Conservation (phyloP, 345 rosid species). For the Excoecaria agallocha region DNA sequence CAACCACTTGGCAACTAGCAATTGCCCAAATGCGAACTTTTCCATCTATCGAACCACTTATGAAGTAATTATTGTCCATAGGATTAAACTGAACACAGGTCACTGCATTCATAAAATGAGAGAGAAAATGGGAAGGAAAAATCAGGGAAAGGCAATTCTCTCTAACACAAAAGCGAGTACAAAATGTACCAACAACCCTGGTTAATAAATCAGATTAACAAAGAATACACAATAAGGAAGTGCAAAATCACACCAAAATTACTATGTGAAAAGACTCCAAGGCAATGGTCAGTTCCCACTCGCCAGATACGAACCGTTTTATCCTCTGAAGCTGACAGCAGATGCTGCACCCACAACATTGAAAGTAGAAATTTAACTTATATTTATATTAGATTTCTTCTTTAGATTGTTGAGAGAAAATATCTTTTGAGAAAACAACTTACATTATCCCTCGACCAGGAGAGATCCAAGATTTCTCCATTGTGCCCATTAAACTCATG, state of each 20-base stretch:
- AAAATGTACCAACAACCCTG: background rate
- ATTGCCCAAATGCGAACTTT: conserved; percentile 79
- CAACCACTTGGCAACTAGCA: conserved; percentile 46
- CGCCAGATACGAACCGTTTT: conserved; percentile 30
- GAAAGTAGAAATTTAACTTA: conserved; percentile 1
- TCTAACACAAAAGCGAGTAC: background rate
- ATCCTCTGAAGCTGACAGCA: conserved; percentile 30
- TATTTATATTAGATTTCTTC: background rate
- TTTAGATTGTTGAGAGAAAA: background rate
- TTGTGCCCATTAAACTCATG: conserved; percentile 64
- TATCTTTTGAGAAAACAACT: background rate
- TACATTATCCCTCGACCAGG: conserved; percentile 59
- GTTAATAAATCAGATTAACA: background rate
- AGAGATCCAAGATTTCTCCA: conserved; percentile 66
- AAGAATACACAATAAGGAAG: background rate
- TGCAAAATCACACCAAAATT: conserved; percentile 25
- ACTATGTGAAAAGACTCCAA: conserved; percentile 26
- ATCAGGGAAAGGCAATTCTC: conserved; percentile 9
- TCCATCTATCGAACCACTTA: conserved; percentile 64
- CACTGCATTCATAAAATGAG: conserved; percentile 35
- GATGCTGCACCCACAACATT: conserved; percentile 18
- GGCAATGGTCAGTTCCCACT: conserved; percentile 27
- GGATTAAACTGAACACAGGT: conserved; percentile 64
- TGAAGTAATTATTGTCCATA: conserved; percentile 52
- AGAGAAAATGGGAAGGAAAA: background rate